Conservation (phyloP, 306 rosid genomes). For the Prunus salicina region DNA sequence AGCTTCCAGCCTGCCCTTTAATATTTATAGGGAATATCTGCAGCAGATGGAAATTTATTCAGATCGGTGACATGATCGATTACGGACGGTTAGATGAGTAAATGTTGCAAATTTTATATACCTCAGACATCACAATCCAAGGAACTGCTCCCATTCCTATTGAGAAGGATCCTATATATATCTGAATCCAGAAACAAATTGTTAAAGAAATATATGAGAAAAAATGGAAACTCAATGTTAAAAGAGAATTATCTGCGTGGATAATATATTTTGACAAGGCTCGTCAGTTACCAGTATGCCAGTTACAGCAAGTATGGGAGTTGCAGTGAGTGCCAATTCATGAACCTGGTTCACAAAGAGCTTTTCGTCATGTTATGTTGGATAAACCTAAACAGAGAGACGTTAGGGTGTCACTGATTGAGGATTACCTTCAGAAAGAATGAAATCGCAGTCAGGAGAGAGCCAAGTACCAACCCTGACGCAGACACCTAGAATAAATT, state of each 20-base stretch:
- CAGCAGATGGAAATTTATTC: slow-evolving; percentile 6
- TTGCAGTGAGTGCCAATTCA: slow-evolving; percentile 41
- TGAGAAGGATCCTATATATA: slow-evolving; percentile 74
- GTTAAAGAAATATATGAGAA: background rate
- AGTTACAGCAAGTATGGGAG: slow-evolving; percentile 57
- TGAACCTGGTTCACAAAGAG: slow-evolving; percentile 49
- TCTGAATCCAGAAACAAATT: slow-evolving; percentile 35
- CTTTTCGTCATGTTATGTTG: slow-evolving; percentile 13
- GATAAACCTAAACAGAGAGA: slow-evolving; percentile 3
- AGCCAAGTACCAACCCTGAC: slow-evolving; percentile 67
- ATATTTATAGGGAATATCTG: slow-evolving; percentile 92
- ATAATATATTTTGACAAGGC: background rate
- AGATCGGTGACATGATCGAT: background rate
- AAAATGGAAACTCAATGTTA: slow-evolving; percentile 6
- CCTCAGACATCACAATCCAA: slow-evolving; percentile 98
- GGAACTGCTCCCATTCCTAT: slow-evolving; percentile 96
- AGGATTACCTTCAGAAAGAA: slow-evolving; percentile 70
- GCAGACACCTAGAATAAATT: slow-evolving; percentile 50
- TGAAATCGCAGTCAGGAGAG: slow-evolving; percentile 53
- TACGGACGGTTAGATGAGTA: background rate
- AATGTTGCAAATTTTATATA: slow-evolving; percentile 23
- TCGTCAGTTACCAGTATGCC: slow-evolving; percentile 63
- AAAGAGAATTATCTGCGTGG: background rate
- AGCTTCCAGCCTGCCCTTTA: slow-evolving; percentile 81
- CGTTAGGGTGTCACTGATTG: slow-evolving; percentile 6